phyloP scores from a whole-genome alignment of 75 land plant genomes.

The Picea sitchensis region DNA sequence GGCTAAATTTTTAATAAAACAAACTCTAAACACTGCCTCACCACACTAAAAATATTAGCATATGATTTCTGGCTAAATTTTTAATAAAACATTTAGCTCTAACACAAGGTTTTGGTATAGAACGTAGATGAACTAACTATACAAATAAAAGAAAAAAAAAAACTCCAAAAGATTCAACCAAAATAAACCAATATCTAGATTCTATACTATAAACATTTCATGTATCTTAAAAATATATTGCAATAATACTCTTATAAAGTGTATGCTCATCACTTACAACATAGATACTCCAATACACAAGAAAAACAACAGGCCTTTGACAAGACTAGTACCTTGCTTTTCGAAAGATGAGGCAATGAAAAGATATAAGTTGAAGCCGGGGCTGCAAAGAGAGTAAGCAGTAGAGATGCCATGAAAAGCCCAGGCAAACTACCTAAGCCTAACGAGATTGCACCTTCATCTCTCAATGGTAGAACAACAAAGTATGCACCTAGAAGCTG shows the following conservation, averaged over 20 bases:
- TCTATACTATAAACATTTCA: neutral
- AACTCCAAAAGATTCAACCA: no score
- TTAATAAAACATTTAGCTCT: no score
- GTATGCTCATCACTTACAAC: neutral
- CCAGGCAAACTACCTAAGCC: conserved; percentile 64
- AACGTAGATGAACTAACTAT: no score
- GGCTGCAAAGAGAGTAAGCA: conserved; percentile 75
- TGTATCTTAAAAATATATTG: neutral
- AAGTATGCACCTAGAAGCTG: conserved; percentile 90
- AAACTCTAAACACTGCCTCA: no score
- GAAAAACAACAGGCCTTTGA: neutral
- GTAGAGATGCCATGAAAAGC: conserved; percentile 75
- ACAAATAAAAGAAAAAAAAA: no score
- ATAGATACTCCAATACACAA: neutral
- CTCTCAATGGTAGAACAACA: conserved; percentile 86
- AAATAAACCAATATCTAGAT: neutral
- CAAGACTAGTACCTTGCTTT: conserved; percentile 57
- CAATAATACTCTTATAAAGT: neutral
- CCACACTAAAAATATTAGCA: no score
- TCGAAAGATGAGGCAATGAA: conserved; percentile 70
- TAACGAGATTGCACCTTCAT: conserved; percentile 86
- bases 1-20: no score
- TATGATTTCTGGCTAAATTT: no score
- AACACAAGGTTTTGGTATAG: no score
- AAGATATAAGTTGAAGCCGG: conserved; percentile 78